Evolutionary conservation across 768 basidiomycete species (phyloP), one percentile per base, ranked within the genome.

Genomic region (Tulasnella sp.): DNA sequence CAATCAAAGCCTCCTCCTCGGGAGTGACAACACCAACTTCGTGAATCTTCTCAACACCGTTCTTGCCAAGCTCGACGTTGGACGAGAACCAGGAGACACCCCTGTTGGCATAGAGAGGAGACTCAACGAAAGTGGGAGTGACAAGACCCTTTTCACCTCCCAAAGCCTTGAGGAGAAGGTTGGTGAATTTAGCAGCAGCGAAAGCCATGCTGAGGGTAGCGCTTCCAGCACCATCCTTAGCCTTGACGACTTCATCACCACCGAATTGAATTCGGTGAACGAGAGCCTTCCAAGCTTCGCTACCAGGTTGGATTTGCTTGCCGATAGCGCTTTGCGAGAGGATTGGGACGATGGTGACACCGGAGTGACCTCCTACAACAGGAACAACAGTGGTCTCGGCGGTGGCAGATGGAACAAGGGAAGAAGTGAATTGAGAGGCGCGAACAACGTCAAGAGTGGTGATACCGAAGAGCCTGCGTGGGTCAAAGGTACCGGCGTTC

Each of bases 381-480:
- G 90, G 81, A 55, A 96, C 76, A 35, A 70, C 65, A 39, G 82
- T 76, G 54, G 87, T 73, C 28, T 67, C 57, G 45, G 89, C 88
- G 54, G 77, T 66, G 56, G 75, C 69, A 35, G 78, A 77, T 52
- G 78, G 60, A 22, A 43, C 66, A 61, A 93, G 66, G 48, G 75
- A 75, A 19, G 78, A 75, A 51, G 90, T 76, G 79, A 98, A 98
- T 54, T 87, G 88, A 39, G 87, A 79, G 31, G 93, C 79, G 59
- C 93, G 89, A 67, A 98, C 92, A 60, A 99, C 90, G 62, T 99
- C 93, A 63, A 99, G 87, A 62, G 92, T 90, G 63, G 93, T 96
- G 56, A 99, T 83, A 75, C 93, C 95, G 66, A 95, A 98, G 61
- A 98, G 66, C 59, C 76, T 83, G 54, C 71, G 70, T 49, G 90